Evolutionary conservation across 768 basidiomycete genomes (phyloP), one percentile per base, ranked within the genome.

Genomic region (Infundibulicybe gibba): DNA sequence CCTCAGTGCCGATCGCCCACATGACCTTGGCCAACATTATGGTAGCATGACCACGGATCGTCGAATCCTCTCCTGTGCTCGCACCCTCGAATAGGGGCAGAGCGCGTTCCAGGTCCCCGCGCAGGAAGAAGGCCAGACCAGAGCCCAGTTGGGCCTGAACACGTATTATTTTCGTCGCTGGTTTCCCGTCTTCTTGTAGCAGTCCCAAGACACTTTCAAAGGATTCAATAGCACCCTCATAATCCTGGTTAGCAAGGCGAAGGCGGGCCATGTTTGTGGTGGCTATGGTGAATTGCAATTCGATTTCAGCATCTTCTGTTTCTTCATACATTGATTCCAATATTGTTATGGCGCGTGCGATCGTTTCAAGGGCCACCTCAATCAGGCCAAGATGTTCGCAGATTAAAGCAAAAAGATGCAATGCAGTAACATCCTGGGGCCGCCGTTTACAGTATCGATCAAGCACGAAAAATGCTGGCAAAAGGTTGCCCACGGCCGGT

Each of bases 291-390:
- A 87, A 99, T 44, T 79, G 83, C 42, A 73, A 68, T 64, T 97
- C 97, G 10, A 91, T 80, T 17, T 72, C 67, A 1, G 83, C 65
- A 44, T 91, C 86, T 63, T 99, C 97, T 12, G 79, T 80, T 44
- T 87, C 82, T 61, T 99, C 97, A 66, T 97, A 99, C 20, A 78
- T 76, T 1, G 80, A 75, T 63, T 98, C 95, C n/a, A 98, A 69
- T 9, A 93, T 71, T 3, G 63, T 49, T 12, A 91, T 89, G 1
- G 87, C 83, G 21, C 74, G 75, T 31, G 71, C 63, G 34, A 94
- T 71, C 31, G 81, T 67, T 19, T 70, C 64, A 13, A 74, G 66
- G 5, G 83, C 89, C 21, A 81, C 71, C 13, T 82, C 79, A 21
- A 75, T 56, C 33, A 90, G 85, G 11, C 85, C 87, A 4, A 98